phyloP scores from a whole-genome alignment of 1,139 yeast genomes.

The Hansenula lynferdii region DNA sequence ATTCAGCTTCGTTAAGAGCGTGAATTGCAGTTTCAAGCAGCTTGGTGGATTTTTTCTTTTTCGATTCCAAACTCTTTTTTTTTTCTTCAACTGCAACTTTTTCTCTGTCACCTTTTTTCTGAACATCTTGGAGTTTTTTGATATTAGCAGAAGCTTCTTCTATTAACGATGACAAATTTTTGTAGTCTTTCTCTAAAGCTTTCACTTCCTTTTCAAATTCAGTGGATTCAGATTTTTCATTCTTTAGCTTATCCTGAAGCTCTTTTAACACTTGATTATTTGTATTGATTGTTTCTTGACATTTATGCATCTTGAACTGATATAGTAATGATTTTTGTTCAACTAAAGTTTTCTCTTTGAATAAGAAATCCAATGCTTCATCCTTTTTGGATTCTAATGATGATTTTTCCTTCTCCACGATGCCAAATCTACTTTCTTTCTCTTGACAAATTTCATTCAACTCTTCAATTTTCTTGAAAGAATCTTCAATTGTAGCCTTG shows the following conservation, averaged over 20 bases:
- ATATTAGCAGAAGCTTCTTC: slow-evolving; percentile 31
- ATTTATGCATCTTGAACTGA: slow-evolving; percentile 48
- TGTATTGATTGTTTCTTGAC: slow-evolving; percentile 36
- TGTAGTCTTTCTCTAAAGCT: slow-evolving; percentile 34
- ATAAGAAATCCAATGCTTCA: slow-evolving; percentile 63
- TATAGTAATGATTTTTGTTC: slow-evolving; percentile 49
- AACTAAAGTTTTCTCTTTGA: slow-evolving; percentile 58
- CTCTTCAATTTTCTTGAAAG: slow-evolving; percentile 54
- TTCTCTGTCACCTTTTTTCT: slow-evolving; percentile 36
- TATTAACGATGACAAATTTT: slow-evolving; percentile 28
- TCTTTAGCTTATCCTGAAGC: slow-evolving; percentile 38
- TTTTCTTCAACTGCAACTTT: slow-evolving; percentile 73
- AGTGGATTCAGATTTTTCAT: slow-evolving; percentile 44
- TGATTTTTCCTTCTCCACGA: slow-evolving; percentile 74
- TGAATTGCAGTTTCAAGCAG: slow-evolving; percentile 32
- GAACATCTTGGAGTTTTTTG: slow-evolving; percentile 32
- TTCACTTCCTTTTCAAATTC: slow-evolving; percentile 39
- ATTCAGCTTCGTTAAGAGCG: slow-evolving; percentile 35
- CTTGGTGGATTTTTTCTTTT: slow-evolving; percentile 59
- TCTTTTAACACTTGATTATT: slow-evolving; percentile 31
- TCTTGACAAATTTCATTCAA: slow-evolving; percentile 77
- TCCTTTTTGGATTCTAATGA: slow-evolving; percentile 66
- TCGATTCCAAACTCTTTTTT: slow-evolving; percentile 55
- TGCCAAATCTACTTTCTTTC: slow-evolving; percentile 72
- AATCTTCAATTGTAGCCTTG: slow-evolving; percentile 69